Evolutionary conservation across 2,329 filamentous ascomycete genomes (phyloP).

Genomic region (Microsporum audouinii): DNA sequence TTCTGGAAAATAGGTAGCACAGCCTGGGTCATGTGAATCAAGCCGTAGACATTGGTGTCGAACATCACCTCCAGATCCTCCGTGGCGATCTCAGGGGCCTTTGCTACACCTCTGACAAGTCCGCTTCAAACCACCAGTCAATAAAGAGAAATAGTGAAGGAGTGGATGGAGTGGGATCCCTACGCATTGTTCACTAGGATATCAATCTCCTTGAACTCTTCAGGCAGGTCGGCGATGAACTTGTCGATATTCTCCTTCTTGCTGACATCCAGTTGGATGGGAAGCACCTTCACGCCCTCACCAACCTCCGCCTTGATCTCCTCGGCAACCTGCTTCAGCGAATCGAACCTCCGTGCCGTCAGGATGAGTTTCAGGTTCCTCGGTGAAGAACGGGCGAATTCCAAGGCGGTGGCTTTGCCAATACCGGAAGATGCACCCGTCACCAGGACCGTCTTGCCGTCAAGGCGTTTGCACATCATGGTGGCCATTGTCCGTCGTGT

Average conservation of each 20-base stretch:
- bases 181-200: conserved; percentile 94
- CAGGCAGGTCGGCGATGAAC: conserved; percentile 63
- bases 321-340: conserved; percentile 60
- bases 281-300: conserved; percentile 66
- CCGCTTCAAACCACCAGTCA: conserved; percentile 44
- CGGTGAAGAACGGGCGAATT: conserved; percentile 80
- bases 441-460: conserved; percentile 83
- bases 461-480: conserved; percentile 67
- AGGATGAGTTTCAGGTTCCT: conserved; percentile 71
- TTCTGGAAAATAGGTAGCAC: conserved; percentile 71
- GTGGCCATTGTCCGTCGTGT: conserved; percentile 47
- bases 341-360: conserved; percentile 75
- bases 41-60: conserved; percentile 80
- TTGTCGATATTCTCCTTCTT: conserved; percentile 59
- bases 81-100: conserved; percentile 69
- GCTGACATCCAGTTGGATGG: conserved; percentile 79
- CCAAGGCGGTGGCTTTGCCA: conserved; percentile 61
- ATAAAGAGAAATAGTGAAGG: not conserved
- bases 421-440: conserved; percentile 93
- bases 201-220: conserved; percentile 74
- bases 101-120: conserved; percentile 76
- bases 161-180: conserved; percentile 25
- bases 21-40: conserved; percentile 95
- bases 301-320: conserved; percentile 69
- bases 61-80: conserved; percentile 84